Evolutionary conservation across 1,139 yeast species (phyloP).

Genomic region (Protomyces gravidus): DNA sequence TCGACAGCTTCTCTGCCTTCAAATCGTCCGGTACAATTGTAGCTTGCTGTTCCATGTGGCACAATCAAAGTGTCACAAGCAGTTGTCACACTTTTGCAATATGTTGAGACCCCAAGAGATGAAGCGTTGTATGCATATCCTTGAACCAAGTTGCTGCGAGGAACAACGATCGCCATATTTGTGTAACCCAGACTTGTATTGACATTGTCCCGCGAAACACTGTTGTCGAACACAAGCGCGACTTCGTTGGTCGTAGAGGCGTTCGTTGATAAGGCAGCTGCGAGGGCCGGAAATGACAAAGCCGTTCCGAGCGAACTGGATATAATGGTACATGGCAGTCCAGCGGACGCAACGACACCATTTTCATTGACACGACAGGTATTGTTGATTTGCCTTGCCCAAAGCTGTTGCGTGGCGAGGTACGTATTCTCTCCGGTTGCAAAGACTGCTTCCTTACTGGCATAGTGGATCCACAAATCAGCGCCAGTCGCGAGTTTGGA

Average conservation of each 20-base stretch:
- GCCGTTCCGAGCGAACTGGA: not conserved
- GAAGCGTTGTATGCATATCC: constrained; percentile 4
- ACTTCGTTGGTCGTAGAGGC: not conserved
- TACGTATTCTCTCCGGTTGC: not conserved
- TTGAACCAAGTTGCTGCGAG: not conserved
- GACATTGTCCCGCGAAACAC: not conserved
- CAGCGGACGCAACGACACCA: not conserved
- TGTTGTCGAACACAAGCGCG: not conserved
- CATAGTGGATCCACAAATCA: constrained; percentile 7
- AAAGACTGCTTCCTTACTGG: not conserved
- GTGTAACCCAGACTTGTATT: not conserved
- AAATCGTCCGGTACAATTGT: not conserved
- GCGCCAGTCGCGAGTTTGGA: not conserved
- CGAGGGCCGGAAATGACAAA: not conserved
- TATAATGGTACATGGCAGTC: not conserved
- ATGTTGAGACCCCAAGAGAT: not conserved
- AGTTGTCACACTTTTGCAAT: not conserved
- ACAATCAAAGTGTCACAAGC: not conserved
- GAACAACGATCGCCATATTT: not conserved
- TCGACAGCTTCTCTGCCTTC: not conserved
- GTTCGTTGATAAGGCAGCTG: not conserved
- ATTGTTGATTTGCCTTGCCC: not conserved
- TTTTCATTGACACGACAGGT: not conserved
- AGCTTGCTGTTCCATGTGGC: not conserved
- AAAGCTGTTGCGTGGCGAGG: not conserved